Percentiles rank a stretch among this genome's conserved stretches.
Conservation (phyloP, 768 basidiomycete genomes). For the Fomitopsis serialis region DNA sequence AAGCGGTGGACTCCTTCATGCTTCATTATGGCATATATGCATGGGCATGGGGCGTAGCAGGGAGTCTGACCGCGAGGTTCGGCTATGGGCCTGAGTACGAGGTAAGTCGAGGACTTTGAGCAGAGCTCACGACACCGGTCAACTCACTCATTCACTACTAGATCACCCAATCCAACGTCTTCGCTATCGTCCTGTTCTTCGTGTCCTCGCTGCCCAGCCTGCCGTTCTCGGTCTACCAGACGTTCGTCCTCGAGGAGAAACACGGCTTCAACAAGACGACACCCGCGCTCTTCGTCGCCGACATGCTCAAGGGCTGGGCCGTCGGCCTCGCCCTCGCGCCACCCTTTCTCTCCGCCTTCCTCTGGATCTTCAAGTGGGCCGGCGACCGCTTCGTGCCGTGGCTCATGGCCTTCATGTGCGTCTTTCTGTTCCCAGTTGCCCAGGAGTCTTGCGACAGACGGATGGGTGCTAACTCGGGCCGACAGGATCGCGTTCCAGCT, state of each 20-base stretch:
- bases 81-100: constrained; percentile 73
- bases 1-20: constrained; percentile 61
- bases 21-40: constrained; percentile 77
- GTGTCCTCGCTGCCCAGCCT: too few relatives aligned
- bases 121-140: not conserved
- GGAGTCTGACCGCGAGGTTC: constrained; percentile 38
- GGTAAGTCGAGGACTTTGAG: constrained; percentile 35
- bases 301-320: constrained; percentile 76
- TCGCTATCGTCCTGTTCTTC: constrained; percentile 59
- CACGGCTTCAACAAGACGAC: constrained; percentile 98
- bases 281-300: constrained; percentile 63
- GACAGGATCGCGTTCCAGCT: constrained; percentile 82
- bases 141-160: constrained; percentile 23
- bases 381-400: constrained; percentile 90
- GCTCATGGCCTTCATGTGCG: constrained; percentile 90
- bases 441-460: too few relatives aligned
- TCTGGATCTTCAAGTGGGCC: constrained; percentile 89
- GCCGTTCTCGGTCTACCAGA: constrained; percentile 78
- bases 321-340: constrained; percentile 68
- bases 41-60: constrained; percentile 74
- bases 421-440: constrained; percentile 11
- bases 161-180: constrained; percentile 84
- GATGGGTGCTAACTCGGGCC: not conserved
- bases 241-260: constrained; percentile 91
- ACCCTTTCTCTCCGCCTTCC: constrained; percentile 83